Percentiles rank a stretch among this genome's conserved stretches.
phyloP scores from a whole-genome alignment of 345 rosid genomes.

The Stellera chamaejasme region DNA sequence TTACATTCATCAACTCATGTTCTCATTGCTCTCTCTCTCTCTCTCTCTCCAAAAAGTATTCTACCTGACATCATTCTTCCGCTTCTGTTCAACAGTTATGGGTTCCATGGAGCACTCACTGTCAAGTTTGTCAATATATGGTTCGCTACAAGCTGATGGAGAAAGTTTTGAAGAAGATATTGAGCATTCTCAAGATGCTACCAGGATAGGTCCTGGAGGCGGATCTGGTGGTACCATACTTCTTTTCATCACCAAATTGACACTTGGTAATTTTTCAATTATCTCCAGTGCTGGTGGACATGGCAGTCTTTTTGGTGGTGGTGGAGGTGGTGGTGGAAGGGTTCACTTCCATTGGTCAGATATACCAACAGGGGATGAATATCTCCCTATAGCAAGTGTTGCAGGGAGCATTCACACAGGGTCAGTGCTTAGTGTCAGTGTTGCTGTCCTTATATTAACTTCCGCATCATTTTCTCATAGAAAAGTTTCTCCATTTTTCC shows the following conservation, averaged over 20 bases:
- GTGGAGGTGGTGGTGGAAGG: slow-evolving; percentile 97
- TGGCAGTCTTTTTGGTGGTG: slow-evolving; percentile 74
- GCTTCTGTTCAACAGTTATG: slow-evolving; percentile 53
- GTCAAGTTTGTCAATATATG: slow-evolving; percentile 67
- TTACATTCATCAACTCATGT: no score
- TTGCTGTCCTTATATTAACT: no score
- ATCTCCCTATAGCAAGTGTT: slow-evolving; percentile 69
- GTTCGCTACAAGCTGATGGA: slow-evolving; percentile 78
- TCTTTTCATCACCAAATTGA: slow-evolving; percentile 48
- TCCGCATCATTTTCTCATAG: no score
- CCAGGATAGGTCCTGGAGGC: slow-evolving; percentile 75
- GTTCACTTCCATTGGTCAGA: slow-evolving; percentile 88
- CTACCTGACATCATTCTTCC: no score
- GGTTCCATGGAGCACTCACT: slow-evolving; percentile 86
- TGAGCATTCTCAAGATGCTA: slow-evolving; percentile 21
- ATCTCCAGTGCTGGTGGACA: slow-evolving; percentile 72
- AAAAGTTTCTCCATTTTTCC: no score
- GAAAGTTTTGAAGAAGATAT: slow-evolving; percentile 56
- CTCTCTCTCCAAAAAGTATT: no score
- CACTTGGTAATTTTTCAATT: slow-evolving; percentile 41
- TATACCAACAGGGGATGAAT: slow-evolving; percentile 69
- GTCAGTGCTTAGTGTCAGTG: slow-evolving; percentile 27
- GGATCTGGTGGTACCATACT: slow-evolving; percentile 96
- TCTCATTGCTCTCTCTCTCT: no score
- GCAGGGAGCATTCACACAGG: slow-evolving; percentile 63